phyloP scores from a whole-genome alignment of 2,329 filamentous ascomycete genomes.

The Nigrospora oryzae region DNA sequence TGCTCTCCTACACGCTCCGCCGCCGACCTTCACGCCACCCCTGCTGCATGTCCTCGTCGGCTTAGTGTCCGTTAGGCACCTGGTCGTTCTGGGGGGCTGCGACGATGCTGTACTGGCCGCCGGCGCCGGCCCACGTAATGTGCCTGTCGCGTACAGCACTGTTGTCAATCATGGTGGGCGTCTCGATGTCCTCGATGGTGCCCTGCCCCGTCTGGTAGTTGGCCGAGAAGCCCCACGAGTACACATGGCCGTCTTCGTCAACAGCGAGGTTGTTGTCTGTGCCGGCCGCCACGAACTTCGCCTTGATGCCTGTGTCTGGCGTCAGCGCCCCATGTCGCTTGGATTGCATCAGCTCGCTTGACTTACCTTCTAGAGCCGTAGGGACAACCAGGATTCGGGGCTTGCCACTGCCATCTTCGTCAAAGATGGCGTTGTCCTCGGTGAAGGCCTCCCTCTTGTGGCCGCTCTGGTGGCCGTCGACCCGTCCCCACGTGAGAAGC shows the following conservation, averaged over 20 bases:
- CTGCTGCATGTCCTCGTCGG: no score
- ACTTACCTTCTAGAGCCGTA: slow-evolving; percentile 47
- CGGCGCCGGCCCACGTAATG: slow-evolving; percentile 73
- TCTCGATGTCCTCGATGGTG: slow-evolving; percentile 68
- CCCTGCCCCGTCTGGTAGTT: slow-evolving; percentile 78
- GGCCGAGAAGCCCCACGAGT: slow-evolving; percentile 72
- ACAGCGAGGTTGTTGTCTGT: slow-evolving; percentile 69
- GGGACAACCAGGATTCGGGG: slow-evolving; percentile 68
- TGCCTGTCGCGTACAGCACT: slow-evolving; percentile 68
- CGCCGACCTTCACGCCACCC: no score
- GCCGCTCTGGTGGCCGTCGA: slow-evolving; percentile 43
- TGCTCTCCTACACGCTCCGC: no score
- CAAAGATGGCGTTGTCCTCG: slow-evolving; percentile 52
- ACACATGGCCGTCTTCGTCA: slow-evolving; percentile 59
- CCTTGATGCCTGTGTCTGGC: slow-evolving; percentile 32
- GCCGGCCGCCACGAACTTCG: slow-evolving; percentile 51
- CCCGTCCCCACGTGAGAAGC: slow-evolving; percentile 36
- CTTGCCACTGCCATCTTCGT: slow-evolving; percentile 43
- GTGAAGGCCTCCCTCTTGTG: slow-evolving; percentile 46
- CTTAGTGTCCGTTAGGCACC: slow-evolving; percentile 1
- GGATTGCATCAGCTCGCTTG: not conserved
- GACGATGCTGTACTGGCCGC: slow-evolving; percentile 74
- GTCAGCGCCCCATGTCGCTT: slow-evolving; percentile 6
- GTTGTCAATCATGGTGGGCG: slow-evolving; percentile 76
- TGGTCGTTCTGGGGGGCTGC: slow-evolving; percentile 27